A percentile compares a stretch with the other conserved stretches of the same genome.
phyloP scores from a whole-genome alignment of 192 early-diverging fungal species.

The Linnemannia exigua region DNA sequence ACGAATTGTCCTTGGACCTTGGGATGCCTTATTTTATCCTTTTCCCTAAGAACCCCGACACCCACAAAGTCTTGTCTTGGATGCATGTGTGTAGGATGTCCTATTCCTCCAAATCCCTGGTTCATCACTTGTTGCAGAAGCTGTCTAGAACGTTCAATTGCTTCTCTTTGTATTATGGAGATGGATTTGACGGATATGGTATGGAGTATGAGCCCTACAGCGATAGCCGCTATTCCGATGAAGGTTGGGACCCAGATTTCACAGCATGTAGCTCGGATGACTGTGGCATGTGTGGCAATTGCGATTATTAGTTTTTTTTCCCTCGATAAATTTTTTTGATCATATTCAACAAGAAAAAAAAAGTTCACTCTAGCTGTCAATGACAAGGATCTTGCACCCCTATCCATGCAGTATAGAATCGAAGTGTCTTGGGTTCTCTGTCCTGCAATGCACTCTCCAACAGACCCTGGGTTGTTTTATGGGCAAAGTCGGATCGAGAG shows the following conservation, averaged over 20 bases:
- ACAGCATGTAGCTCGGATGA: conserved; percentile 16
- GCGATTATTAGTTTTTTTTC: conserved; percentile 11
- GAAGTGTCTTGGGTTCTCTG: too few species aligned
- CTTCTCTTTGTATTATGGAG: conserved; percentile 16
- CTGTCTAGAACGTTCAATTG: conserved; percentile 3
- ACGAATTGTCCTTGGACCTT: conserved; percentile 14
- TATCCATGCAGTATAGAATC: too few species aligned
- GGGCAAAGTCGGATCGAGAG: too few species aligned
- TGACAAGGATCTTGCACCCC: too few species aligned
- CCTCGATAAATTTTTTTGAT: neutral
- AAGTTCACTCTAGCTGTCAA: neutral
- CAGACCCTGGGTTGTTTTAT: too few species aligned
- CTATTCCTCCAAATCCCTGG: conserved; percentile 1
- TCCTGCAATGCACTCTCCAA: too few species aligned
- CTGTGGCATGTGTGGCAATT: conserved; percentile 8
- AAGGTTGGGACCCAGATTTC: conserved; percentile 7
- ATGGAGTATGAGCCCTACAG: neutral
- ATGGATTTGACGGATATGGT: neutral
- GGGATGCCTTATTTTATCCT: conserved; percentile 6
- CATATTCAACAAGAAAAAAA: neutral
- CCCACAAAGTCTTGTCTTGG: conserved; percentile 7
- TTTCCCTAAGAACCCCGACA: conserved; percentile 15
- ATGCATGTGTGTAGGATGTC: conserved; percentile 14
- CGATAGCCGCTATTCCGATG: conserved; percentile 7
- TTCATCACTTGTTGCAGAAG: neutral